phyloP scores from a whole-genome alignment of 805 yeast species.

The Saccharomycopsis javanensis region DNA sequence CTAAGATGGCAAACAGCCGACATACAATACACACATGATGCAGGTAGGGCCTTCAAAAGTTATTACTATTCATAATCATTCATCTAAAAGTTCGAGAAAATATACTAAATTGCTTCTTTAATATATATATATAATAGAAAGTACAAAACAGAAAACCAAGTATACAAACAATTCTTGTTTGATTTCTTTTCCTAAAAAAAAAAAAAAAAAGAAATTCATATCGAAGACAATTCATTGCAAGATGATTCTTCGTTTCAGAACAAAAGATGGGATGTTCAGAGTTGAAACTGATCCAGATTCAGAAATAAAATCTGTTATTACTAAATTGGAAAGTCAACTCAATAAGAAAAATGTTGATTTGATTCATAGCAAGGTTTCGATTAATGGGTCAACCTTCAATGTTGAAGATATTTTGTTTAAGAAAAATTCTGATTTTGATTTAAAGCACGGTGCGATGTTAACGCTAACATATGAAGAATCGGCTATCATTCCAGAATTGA shows the following conservation, averaged over 20 bases:
- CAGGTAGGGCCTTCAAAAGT: background rate
- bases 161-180: too few relatives aligned
- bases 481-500: background rate
- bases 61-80: too few relatives aligned
- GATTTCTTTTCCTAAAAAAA: too few relatives aligned
- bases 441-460: conserved; percentile 48
- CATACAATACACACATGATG: too few relatives aligned
- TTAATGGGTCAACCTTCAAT: background rate
- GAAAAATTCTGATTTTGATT: conserved; percentile 24
- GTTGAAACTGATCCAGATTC: conserved; percentile 39
- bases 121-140: too few relatives aligned
- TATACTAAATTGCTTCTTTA: too few relatives aligned
- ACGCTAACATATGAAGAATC: conserved; percentile 32
- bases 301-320: conserved; percentile 37
- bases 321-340: conserved; percentile 16
- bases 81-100: too few relatives aligned
- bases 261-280: conserved; percentile 77
- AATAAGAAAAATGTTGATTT: background rate
- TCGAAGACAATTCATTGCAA: too few relatives aligned
- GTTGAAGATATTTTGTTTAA: conserved; percentile 21
- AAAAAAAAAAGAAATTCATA: too few relatives aligned
- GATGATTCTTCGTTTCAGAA: conserved; percentile 66
- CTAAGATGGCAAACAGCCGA: background rate
- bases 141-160: too few relatives aligned
- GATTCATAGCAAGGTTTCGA: background rate